Evolutionary conservation across 23 red algal species (phyloP).

Genomic region (Gracilaria domingensis): DNA sequence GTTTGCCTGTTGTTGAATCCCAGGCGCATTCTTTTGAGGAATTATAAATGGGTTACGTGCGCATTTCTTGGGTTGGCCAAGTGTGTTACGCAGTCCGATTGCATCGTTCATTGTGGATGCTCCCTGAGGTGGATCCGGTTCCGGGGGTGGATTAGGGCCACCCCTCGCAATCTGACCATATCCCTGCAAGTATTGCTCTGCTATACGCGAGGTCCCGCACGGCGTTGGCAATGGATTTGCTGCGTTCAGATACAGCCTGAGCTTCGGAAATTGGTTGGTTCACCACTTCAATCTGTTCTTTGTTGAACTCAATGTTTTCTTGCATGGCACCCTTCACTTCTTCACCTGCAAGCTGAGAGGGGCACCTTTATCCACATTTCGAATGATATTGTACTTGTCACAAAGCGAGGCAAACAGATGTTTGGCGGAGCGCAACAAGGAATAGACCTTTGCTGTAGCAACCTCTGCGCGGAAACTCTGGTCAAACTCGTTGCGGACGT

Average conservation of each 20-base stretch:
- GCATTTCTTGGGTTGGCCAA: neutral
- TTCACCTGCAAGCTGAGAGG: conserved; percentile 77
- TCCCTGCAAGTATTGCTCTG: conserved; percentile 90
- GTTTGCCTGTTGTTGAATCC: neutral
- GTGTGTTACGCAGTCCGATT: conserved; percentile 32
- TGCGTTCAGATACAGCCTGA: conserved; percentile 76
- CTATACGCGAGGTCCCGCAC: conserved; percentile 72
- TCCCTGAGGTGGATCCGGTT: conserved; percentile 23
- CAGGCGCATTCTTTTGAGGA: conserved; percentile 1
- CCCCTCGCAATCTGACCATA: conserved; percentile 27
- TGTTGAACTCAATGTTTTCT: conserved; percentile 85
- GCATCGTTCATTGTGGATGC: conserved; percentile 44
- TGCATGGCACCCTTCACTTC: conserved; percentile 94
- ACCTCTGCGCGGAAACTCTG: conserved; percentile 65
- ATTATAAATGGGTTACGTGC: conserved; percentile 5
- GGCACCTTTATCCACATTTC: conserved; percentile 82
- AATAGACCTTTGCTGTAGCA: conserved; percentile 41
- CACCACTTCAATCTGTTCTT: conserved; percentile 90
- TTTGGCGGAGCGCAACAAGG: conserved; percentile 53
- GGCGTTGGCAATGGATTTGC: conserved; percentile 80
- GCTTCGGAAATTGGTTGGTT: conserved; percentile 90
- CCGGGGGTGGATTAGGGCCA: conserved; percentile 1
- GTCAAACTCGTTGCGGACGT: conserved; percentile 80
- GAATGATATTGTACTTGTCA: conserved; percentile 66
- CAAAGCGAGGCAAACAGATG: conserved; percentile 64